phyloP scores from a whole-genome alignment of 345 rosid genomes.

The Dovyalis caffra region DNA sequence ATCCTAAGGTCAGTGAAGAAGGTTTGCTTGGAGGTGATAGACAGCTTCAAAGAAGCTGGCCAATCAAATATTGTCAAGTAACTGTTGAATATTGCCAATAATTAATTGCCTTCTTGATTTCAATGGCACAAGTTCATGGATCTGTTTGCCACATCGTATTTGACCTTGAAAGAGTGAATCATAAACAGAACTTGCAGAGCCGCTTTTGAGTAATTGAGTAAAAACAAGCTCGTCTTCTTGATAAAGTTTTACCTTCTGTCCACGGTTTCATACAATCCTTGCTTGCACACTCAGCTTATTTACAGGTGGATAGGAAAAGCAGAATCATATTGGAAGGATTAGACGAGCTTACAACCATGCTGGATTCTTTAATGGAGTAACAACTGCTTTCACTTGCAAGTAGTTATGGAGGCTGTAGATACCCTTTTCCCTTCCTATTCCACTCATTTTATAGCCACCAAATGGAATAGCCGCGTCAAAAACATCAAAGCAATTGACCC shows the following conservation, averaged over 20 bases:
- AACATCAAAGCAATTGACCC: conserved; percentile 78
- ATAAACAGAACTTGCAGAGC: too few species aligned
- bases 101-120: not conserved
- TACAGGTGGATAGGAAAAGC: not conserved
- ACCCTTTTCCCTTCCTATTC: conserved; percentile 87
- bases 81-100: not conserved
- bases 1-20: too few species aligned
- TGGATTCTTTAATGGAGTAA: conserved; percentile 73
- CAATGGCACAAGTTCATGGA: not conserved
- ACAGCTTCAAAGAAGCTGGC: not conserved
- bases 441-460: conserved; percentile 95
- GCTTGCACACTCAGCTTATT: not conserved
- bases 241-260: not conserved
- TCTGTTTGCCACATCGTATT: not conserved
- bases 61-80: not conserved
- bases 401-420: conserved; percentile 67
- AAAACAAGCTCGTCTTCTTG: not conserved
- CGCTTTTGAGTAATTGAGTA: not conserved
- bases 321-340: not conserved
- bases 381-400: conserved; percentile 92
- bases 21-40: not conserved
- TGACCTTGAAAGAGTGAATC: not conserved
- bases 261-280: not conserved
- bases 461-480: conserved; percentile 84
- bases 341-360: conserved; percentile 60